Percentiles rank a stretch among this genome's conserved stretches.
phyloP scores from a whole-genome alignment of 1,284 basidiomycete genomes.

The Tranzscheliella williamsii region DNA sequence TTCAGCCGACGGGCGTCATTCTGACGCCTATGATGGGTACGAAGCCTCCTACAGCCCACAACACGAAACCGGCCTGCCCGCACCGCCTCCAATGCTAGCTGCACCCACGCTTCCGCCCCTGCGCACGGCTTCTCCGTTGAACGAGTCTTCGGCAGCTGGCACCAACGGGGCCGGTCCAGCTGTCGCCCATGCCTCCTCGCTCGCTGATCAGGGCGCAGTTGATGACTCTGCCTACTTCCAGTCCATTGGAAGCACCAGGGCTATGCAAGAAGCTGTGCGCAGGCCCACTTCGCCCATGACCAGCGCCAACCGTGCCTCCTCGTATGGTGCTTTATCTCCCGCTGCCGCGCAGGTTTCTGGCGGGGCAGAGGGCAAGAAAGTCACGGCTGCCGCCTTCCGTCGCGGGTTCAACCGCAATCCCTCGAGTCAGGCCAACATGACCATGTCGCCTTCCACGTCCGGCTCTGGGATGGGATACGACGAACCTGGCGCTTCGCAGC shows the following conservation, averaged over 20 bases:
- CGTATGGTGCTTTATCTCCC: conserved; percentile 20
- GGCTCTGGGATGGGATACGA: conserved; percentile 2
- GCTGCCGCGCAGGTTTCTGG: conserved; percentile 2
- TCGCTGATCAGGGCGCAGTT: conserved; percentile 8
- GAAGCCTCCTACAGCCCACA: neutral
- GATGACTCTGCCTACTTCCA: conserved; percentile 48
- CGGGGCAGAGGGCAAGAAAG: conserved; percentile 46
- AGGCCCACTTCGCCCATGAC: conserved; percentile 30
- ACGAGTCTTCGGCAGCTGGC: conserved; percentile 5
- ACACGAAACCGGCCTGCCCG: neutral
- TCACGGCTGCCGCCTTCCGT: conserved; percentile 53
- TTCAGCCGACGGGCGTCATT: conserved; percentile 18
- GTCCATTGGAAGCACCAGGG: conserved; percentile 46
- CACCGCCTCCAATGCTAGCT: conserved; percentile 10
- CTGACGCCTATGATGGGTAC: conserved; percentile 39
- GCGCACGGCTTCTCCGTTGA: conserved; percentile 32
- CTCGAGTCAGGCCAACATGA: conserved; percentile 24
- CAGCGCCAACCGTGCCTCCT: conserved; percentile 5
- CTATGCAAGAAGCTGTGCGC: conserved; percentile 45
- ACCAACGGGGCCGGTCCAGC: neutral
- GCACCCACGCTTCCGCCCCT: conserved; percentile 42
- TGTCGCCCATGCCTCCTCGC: conserved; percentile 3
- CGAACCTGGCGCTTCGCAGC: conserved; percentile 5
- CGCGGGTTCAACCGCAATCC: conserved; percentile 46
- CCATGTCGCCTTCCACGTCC: neutral